phyloP scores from a whole-genome alignment of 345 rosid species.

The Carallia pectinifolia region DNA sequence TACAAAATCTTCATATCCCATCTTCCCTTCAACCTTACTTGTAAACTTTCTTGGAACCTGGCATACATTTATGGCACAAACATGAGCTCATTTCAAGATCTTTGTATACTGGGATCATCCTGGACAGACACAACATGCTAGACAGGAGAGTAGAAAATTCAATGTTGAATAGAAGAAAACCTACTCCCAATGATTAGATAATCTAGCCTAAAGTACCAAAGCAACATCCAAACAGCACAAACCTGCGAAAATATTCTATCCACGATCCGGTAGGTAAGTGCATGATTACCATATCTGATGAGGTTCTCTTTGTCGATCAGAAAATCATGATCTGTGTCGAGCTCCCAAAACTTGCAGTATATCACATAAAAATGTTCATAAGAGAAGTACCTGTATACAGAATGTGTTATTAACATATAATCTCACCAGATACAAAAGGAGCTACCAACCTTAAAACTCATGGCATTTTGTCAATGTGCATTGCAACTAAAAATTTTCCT shows the following conservation, averaged over 20 bases:
- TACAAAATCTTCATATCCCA: slow-evolving; percentile 97
- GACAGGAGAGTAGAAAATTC: not conserved
- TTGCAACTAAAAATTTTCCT: slow-evolving; percentile 2
- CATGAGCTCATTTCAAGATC: not conserved
- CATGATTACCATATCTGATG: slow-evolving; percentile 94
- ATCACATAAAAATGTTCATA: slow-evolving; percentile 96
- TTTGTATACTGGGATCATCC: slow-evolving; percentile 1
- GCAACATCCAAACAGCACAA: slow-evolving; percentile 22
- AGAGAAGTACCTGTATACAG: slow-evolving; percentile 72
- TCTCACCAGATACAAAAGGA: not conserved
- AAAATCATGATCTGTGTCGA: slow-evolving; percentile 97
- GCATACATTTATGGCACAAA: not conserved
- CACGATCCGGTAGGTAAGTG: slow-evolving; percentile 93
- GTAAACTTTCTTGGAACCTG: slow-evolving; percentile 86
- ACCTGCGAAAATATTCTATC: slow-evolving; percentile 96
- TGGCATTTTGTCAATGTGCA: not conserved
- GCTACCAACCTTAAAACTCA: not conserved
- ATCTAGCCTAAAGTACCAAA: slow-evolving; percentile 14
- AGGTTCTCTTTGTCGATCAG: slow-evolving; percentile 98
- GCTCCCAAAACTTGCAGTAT: slow-evolving; percentile 99
- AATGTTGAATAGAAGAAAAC: slow-evolving; percentile 5
- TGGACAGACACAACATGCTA: not conserved
- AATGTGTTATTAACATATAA: slow-evolving; percentile 3
- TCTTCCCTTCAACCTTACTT: slow-evolving; percentile 80
- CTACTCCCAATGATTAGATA: slow-evolving; percentile 4